A percentile compares a stretch with the other conserved stretches of the same genome.
Evolutionary conservation across 2,329 filamentous ascomycete species (phyloP).

Genomic region (Cladophialophora exuberans): DNA sequence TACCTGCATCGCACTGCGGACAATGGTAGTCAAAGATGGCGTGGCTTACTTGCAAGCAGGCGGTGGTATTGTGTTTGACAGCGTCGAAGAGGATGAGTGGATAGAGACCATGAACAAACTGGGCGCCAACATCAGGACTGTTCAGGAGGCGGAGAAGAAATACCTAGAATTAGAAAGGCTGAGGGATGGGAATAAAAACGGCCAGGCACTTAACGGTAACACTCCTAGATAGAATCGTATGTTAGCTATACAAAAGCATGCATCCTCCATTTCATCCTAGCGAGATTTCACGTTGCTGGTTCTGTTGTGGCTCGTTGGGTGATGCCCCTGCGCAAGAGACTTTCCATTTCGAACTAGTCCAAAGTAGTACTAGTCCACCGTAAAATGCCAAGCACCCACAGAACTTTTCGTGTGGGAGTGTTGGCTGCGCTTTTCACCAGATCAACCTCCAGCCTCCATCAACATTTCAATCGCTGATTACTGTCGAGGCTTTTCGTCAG

Average conservation of each 20-base stretch:
- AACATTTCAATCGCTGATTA: conserved; percentile 42
- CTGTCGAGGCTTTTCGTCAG: conserved; percentile 43
- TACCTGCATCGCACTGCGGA: conserved; percentile 79
- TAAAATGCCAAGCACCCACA: background rate
- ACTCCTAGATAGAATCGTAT: conserved; percentile 21
- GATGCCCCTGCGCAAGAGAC: too few species aligned
- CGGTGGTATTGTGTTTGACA: conserved; percentile 93
- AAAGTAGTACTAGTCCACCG: background rate
- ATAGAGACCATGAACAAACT: conserved; percentile 97
- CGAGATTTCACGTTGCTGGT: too few species aligned
- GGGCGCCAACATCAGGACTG: conserved; percentile 84
- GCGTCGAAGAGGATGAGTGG: conserved; percentile 87
- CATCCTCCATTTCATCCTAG: too few species aligned
- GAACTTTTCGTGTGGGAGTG: background rate
- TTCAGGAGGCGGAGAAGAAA: conserved; percentile 77
- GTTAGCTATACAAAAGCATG: too few species aligned
- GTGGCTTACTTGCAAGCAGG: conserved; percentile 85
- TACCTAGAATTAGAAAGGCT: conserved; percentile 53
- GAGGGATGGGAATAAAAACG: conserved; percentile 1
- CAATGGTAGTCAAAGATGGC: conserved; percentile 92
- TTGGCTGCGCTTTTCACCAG: background rate
- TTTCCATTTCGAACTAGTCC: too few species aligned
- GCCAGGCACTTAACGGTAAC: conserved; percentile 23
- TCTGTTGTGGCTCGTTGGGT: too few species aligned
- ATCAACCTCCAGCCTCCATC: conserved; percentile 9